Evolutionary conservation across 352 stramenopile species (phyloP).

Genomic region (Thalassiosira pacifica): DNA sequence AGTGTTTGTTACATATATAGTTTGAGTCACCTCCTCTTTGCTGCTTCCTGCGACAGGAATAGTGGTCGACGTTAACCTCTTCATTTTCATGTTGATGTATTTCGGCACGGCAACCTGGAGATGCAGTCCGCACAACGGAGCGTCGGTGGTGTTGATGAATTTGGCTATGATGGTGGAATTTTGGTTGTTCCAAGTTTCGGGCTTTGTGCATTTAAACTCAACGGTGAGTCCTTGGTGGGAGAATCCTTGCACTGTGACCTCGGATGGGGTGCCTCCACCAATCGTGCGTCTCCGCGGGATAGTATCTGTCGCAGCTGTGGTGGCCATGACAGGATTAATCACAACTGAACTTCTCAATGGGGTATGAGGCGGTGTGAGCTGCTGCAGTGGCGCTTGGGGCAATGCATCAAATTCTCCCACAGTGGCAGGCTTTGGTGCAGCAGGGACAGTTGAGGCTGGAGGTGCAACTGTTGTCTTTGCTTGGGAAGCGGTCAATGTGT

Average conservation of each 20-base stretch:
- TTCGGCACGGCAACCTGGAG: conserved; percentile 96
- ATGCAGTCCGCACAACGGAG: conserved; percentile 92
- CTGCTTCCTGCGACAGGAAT: conserved; percentile 89
- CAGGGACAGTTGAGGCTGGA: too few species aligned
- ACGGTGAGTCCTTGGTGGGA: conserved; percentile 96
- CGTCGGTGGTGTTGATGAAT: conserved; percentile 92
- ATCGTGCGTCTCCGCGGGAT: not conserved
- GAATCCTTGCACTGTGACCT: conserved; percentile 90
- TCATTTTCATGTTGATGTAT: conserved; percentile 98
- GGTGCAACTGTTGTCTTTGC: not conserved
- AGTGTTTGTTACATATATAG: conserved; percentile 96
- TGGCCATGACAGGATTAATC: too few species aligned
- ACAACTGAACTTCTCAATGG: not conserved
- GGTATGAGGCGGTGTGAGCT: not conserved
- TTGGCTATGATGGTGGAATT: conserved; percentile 93
- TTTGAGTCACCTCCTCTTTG: conserved; percentile 90
- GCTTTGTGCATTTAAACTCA: conserved; percentile 90
- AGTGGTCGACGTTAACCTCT: conserved; percentile 93
- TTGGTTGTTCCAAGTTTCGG: conserved; percentile 92
- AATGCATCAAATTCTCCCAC: too few species aligned
- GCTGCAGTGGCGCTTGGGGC: too few species aligned
- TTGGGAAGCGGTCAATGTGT: not conserved
- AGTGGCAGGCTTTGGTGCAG: too few species aligned
- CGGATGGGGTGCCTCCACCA: conserved; percentile 50
- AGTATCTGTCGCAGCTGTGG: not conserved